Evolutionary conservation across 805 yeast species (phyloP).

Genomic region (Starmerella etchellsii): DNA sequence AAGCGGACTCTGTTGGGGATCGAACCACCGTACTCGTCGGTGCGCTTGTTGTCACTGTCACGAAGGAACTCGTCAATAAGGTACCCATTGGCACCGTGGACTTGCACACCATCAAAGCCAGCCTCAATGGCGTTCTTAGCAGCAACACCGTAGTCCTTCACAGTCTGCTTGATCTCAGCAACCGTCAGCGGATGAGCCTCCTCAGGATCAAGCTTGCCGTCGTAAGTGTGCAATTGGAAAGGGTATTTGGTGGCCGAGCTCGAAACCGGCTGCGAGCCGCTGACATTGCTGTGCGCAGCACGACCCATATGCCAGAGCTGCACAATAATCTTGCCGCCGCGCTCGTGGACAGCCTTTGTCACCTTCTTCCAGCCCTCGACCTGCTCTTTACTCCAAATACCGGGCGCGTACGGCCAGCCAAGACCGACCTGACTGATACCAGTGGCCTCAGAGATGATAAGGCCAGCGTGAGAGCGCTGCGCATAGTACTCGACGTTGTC

Average conservation of each 20-base stretch:
- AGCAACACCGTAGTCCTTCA: conserved; percentile 36
- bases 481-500: conserved; percentile 39
- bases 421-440: conserved; percentile 34
- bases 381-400: conserved; percentile 24
- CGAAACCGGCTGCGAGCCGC: conserved; percentile 8
- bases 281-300: conserved; percentile 9
- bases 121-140: conserved; percentile 41
- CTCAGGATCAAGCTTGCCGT: conserved; percentile 18
- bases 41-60: conserved; percentile 36
- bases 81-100: conserved; percentile 56
- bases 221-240: conserved; percentile 6
- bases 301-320: conserved; percentile 21
- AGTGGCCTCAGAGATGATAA: conserved; percentile 47
- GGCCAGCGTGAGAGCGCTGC: conserved; percentile 37
- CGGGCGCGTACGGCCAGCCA: conserved; percentile 27
- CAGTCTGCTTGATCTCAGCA: conserved; percentile 34
- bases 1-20: conserved; percentile 38
- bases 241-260: conserved; percentile 6
- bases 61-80: conserved; percentile 38
- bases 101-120: conserved; percentile 52
- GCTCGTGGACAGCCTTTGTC: conserved; percentile 19
- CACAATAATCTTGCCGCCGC: conserved; percentile 18
- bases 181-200: conserved; percentile 30
- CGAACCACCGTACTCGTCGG: conserved; percentile 51
- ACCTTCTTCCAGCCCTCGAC: conserved; percentile 29